Evolutionary conservation across 2,329 filamentous ascomycete species (phyloP).

Genomic region (Cercospora beticola): DNA sequence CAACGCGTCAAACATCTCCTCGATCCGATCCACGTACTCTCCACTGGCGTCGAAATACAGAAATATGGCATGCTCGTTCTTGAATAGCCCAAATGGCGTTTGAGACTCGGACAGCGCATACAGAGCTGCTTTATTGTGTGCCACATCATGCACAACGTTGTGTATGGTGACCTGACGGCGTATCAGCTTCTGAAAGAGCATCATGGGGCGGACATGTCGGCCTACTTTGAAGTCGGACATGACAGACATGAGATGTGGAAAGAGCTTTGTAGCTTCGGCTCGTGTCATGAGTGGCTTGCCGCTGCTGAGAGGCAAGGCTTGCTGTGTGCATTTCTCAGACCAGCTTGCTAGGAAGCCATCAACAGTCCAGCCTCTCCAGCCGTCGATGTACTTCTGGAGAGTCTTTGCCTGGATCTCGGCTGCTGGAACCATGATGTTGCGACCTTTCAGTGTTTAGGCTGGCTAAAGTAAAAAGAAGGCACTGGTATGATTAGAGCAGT

Average conservation of each 20-base stretch:
- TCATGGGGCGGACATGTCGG: neutral
- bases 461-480: too few relatives aligned
- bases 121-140: slow-evolving; percentile 6
- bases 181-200: neutral
- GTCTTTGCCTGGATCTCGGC: neutral
- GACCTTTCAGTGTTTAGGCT: neutral
- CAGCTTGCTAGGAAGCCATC: neutral
- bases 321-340: neutral
- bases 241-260: neutral
- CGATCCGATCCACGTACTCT: neutral
- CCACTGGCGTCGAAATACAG: neutral
- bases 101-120: neutral
- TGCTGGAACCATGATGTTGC: neutral
- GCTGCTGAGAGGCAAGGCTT: neutral
- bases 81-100: neutral
- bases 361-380: neutral
- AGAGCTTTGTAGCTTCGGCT: neutral
- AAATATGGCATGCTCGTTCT: slow-evolving; percentile 1
- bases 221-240: neutral
- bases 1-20: neutral
- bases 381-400: neutral
- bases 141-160: slow-evolving; percentile 2
- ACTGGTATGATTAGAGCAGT: too few relatives aligned
- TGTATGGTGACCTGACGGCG: neutral
- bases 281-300: slow-evolving; percentile 2